Evolutionary conservation across 176 grass and related monocot genomes (phyloP).

Genomic region (Carex pumila): DNA sequence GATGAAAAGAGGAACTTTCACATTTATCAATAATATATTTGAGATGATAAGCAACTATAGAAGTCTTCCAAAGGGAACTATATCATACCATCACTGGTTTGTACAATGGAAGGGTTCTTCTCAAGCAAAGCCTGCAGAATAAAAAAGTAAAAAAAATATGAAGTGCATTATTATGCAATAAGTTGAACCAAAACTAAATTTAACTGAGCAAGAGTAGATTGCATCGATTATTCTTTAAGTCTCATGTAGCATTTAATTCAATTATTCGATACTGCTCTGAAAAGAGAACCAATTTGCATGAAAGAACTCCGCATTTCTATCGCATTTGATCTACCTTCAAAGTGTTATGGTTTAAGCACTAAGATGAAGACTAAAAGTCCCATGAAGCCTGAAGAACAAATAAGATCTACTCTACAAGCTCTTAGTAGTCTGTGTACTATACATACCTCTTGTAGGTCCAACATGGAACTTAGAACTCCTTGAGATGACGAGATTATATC

Average conservation of each 20-base stretch:
- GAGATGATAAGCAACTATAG: not conserved
- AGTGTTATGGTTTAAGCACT: not conserved
- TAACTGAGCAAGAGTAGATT: not conserved
- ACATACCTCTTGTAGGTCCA: slow-evolving; percentile 79
- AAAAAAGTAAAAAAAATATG: slow-evolving; percentile 16
- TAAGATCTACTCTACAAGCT: not conserved
- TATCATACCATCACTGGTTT: slow-evolving; percentile 32
- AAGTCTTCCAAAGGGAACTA: not conserved
- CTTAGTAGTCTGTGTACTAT: not conserved
- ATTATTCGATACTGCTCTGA: not conserved
- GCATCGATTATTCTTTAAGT: not conserved
- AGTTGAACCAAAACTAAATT: not conserved
- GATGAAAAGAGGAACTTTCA: not conserved
- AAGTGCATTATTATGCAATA: not conserved
- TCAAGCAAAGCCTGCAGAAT: slow-evolving; percentile 65
- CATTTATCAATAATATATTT: not conserved
- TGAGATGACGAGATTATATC: slow-evolving; percentile 57
- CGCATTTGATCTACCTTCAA: not conserved
- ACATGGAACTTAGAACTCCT: slow-evolving; percentile 50
- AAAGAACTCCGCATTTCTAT: not conserved
- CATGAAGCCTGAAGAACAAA: not conserved
- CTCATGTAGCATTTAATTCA: not conserved
- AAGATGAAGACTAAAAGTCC: slow-evolving; percentile 2
- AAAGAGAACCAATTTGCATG: not conserved
- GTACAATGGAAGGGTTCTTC: slow-evolving; percentile 44